Evolutionary conservation across 2,329 filamentous ascomycete genomes (phyloP).

Genomic region (Phaeoacremonium minimum): DNA sequence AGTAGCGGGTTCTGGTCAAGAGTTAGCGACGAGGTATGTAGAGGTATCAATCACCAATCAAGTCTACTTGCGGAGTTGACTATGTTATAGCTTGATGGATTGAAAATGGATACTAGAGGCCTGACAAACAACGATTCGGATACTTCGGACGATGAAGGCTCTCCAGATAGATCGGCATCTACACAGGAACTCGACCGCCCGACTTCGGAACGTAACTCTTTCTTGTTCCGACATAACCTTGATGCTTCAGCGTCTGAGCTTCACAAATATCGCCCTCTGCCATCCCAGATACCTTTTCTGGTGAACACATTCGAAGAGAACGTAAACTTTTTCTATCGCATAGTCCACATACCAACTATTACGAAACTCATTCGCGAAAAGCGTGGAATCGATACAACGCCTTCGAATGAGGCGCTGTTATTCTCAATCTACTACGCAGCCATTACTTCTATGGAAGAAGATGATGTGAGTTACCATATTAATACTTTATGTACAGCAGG

Average conservation of each 20-base stretch:
- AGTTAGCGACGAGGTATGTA: slow-evolving; percentile 47
- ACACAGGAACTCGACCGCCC: slow-evolving; percentile 34
- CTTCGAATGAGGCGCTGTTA: slow-evolving; percentile 46
- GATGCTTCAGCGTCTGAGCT: slow-evolving; percentile 21
- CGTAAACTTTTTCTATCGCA: slow-evolving; percentile 37
- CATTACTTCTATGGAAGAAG: slow-evolving; percentile 51
- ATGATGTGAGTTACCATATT: slow-evolving; percentile 41
- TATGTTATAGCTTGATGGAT: slow-evolving; percentile 33
- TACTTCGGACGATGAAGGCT: slow-evolving; percentile 31
- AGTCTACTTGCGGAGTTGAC: neutral
- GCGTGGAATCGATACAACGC: slow-evolving; percentile 27
- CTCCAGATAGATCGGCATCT: slow-evolving; percentile 19
- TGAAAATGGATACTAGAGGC: slow-evolving; percentile 40
- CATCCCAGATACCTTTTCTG: slow-evolving; percentile 51
- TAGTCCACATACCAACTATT: slow-evolving; percentile 42
- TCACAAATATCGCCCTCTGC: slow-evolving; percentile 41
- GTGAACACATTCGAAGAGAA: slow-evolving; percentile 46
- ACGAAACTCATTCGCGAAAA: slow-evolving; percentile 28
- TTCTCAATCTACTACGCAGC: slow-evolving; percentile 56
- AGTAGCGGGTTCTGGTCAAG: slow-evolving; percentile 51
- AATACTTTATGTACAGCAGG: neutral
- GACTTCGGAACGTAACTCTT: slow-evolving; percentile 41
- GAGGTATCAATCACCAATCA: neutral
- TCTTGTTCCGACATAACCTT: slow-evolving; percentile 45
- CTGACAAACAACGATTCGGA: slow-evolving; percentile 27